Conservation (phyloP, 23 red algal genomes). For the Gracilariopsis chorda region DNA sequence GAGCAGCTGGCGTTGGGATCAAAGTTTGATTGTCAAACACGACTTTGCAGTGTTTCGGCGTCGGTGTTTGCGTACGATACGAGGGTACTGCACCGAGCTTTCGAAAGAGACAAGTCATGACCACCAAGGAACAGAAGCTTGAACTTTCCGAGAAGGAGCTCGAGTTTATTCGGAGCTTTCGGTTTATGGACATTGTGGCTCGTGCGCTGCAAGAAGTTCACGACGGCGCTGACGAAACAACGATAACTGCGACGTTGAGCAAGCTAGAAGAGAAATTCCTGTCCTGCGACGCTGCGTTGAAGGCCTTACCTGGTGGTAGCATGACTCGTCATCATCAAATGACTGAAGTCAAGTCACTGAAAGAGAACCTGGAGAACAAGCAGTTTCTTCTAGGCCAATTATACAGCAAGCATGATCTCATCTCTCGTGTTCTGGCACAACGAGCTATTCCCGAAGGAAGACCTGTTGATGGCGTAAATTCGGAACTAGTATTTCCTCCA, state of each 20-base stretch:
- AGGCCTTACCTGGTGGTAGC: slow-evolving; percentile 29
- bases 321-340: slow-evolving; percentile 39
- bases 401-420: slow-evolving; percentile 53
- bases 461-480: slow-evolving; percentile 2
- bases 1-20: no score
- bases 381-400: slow-evolving; percentile 10
- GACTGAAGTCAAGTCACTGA: slow-evolving; percentile 24
- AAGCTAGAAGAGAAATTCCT: slow-evolving; percentile 21
- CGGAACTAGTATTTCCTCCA: not conserved
- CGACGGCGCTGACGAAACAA: slow-evolving; percentile 25
- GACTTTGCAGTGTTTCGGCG: no score
- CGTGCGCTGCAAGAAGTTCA: slow-evolving; percentile 21
- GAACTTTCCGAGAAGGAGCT: not conserved
- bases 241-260: not conserved
- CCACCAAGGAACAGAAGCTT: not conserved
- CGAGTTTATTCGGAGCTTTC: slow-evolving; percentile 30
- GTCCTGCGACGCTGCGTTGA: slow-evolving; percentile 14
- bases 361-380: slow-evolving; percentile 28
- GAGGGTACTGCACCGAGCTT: no score
- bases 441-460: slow-evolving; percentile 28
- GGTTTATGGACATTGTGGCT: slow-evolving; percentile 25
- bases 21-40: no score
- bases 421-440: slow-evolving; percentile 32
- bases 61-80: no score
- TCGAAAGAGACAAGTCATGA: no score